Percentiles rank a stretch among this genome's conserved stretches.
Evolutionary conservation across 257 asterid genomes (phyloP).

Genomic region (Jaltomata sinuosa): DNA sequence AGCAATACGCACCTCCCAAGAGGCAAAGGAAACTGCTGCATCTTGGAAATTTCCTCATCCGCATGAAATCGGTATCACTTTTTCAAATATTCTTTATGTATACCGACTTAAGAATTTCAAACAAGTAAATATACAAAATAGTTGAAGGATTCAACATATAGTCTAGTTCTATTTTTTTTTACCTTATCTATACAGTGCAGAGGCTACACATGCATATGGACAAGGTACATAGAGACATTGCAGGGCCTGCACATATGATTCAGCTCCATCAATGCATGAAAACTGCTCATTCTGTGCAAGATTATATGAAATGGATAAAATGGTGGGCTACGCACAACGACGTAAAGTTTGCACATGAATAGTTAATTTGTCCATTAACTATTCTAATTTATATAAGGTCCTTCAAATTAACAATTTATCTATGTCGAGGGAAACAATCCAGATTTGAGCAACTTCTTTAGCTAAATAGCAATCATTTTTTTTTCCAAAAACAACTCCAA

Average conservation of each 20-base stretch:
- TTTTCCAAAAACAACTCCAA: neutral
- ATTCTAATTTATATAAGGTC: neutral
- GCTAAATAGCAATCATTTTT: neutral
- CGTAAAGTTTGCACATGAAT: neutral
- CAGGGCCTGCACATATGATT: neutral
- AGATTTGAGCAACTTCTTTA: neutral
- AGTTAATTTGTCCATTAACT: neutral
- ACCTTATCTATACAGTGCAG: no score
- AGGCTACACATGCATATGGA: no score
- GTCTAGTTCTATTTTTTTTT: no score
- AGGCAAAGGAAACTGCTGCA: neutral
- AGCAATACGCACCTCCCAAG: neutral
- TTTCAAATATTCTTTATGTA: no score
- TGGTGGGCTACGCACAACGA: neutral
- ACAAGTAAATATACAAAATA: no score
- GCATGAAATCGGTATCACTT: no score
- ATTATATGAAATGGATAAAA: neutral
- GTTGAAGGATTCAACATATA: no score
- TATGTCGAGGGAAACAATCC: neutral
- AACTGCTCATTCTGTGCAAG: neutral
- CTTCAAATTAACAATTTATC: neutral
- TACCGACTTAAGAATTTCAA: no score
- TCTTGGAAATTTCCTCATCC: neutral
- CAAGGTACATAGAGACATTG: neutral
- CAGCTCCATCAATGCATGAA: neutral